Conservation (phyloP, 352 stramenopile species). For the Globisporangium splendens region DNA sequence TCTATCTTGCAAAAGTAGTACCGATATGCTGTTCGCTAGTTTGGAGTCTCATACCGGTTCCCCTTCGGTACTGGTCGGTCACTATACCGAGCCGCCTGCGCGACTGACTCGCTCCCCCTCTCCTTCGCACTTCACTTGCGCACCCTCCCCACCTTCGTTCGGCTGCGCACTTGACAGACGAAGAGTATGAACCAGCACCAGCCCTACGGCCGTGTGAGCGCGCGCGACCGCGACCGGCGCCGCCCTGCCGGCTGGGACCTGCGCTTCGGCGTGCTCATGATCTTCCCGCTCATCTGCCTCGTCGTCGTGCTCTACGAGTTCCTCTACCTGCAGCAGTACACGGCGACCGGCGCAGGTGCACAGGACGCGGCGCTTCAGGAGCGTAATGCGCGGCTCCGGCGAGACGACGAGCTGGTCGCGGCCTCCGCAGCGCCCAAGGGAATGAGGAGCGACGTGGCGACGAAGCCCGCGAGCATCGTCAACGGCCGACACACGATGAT, state of each 20-base stretch:
- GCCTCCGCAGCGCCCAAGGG: constrained; percentile 14
- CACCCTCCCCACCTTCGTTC: neutral
- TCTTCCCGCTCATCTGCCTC: constrained; percentile 66
- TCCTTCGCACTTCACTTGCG: neutral
- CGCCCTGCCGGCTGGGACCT: constrained; percentile 41
- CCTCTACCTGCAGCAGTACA: constrained; percentile 72
- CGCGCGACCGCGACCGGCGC: constrained; percentile 29
- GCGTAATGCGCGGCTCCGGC: constrained; percentile 23
- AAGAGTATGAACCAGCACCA: constrained; percentile 13
- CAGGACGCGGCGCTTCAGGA: constrained; percentile 25
- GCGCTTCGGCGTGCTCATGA: constrained; percentile 57
- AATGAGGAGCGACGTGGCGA: neutral
- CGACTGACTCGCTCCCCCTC: neutral
- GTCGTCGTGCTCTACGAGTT: constrained; percentile 79
- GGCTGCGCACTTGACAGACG: neutral
- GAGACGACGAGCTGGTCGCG: constrained; percentile 18
- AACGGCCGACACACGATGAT: constrained; percentile 73
- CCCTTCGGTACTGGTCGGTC: neutral
- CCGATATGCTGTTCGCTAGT: too few relatives aligned
- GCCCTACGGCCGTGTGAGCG: constrained; percentile 63
- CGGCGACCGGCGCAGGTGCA: constrained; percentile 29
- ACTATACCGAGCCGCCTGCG: neutral
- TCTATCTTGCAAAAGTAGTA: too few relatives aligned
- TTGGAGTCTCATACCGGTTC: too few relatives aligned
- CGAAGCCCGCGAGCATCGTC: constrained; percentile 31